Evolutionary conservation across 1,284 basidiomycete species (phyloP), one percentile per base, ranked within the genome.

Genomic region (Puccinia triticina): DNA sequence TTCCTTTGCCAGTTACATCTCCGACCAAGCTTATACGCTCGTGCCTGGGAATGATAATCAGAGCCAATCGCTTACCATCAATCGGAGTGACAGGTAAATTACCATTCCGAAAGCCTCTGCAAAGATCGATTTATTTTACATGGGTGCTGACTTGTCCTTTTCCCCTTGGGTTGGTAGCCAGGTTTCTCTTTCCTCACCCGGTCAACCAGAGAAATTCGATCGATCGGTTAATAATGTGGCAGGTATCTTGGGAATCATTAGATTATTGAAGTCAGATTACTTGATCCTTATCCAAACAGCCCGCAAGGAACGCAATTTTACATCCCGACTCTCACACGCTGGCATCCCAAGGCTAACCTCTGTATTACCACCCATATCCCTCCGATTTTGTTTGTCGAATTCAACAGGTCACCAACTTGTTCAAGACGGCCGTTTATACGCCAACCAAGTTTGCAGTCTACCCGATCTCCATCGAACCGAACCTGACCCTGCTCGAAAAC

Each of bases 181-280:
- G 40, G 50, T 80, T 55, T 71, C 64, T 72, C 69, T 80, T 21
- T 48, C 48, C 16, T 57, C 67, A 18, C 55, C 69, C 23, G 69
- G 69, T 26, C 78, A 67, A 34, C 78, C 78, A 55, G 37, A 40
- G 53, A 73, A 72, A 59, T 59, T 72, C 40, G 69, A 80, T 64
- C 67, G 40, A 32, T 26, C 37, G 1, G 69, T 80, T 40, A 72
- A 43, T n/a, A 61, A 59, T 73, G 40, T 82, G 8, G 79, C 61
- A n/a, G 79, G 79, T 32, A 23, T 82, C 29, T 61, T 82, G 48
- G 79, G 79, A 12, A 74, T 82, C 4, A 75, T 82, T 23, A 46
- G 55, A 34, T 55, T 82, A 26, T 40, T 74, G 57, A 82, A 82
- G 40, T 82, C 79, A 7, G 79, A 82, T n/a, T 82, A 82, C 43